Conservation (phyloP, 208 protist species). For the Leishmania tropica region DNA sequence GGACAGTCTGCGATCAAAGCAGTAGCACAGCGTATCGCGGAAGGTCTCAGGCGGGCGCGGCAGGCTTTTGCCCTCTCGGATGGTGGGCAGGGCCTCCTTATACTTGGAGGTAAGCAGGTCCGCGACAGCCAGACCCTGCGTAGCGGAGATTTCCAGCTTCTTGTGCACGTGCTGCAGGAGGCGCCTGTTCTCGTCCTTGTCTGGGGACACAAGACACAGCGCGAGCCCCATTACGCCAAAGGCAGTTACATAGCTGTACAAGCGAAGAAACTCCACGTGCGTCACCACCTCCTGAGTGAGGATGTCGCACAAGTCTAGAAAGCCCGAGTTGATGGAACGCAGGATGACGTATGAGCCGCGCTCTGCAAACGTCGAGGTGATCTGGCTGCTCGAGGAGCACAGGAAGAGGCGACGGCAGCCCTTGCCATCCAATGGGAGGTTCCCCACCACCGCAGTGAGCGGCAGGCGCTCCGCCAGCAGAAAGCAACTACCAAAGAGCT, state of each 20-base stretch:
- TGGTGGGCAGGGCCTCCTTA: constrained; percentile 37
- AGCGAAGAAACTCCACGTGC: constrained; percentile 83
- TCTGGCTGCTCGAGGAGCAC: constrained; percentile 45
- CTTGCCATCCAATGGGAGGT: constrained; percentile 43
- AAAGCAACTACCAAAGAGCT: constrained; percentile 69
- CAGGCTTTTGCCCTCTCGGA: constrained; percentile 26
- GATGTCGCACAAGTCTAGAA: constrained; percentile 75
- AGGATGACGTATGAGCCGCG: constrained; percentile 61
- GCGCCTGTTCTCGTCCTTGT: constrained; percentile 52
- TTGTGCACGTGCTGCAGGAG: constrained; percentile 58
- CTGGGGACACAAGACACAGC: constrained; percentile 55
- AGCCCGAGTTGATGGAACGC: constrained; percentile 64
- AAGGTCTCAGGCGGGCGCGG: constrained; percentile 47
- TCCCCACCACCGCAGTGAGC: constrained; percentile 33
- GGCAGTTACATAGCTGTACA: constrained; percentile 66
- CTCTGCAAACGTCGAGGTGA: constrained; percentile 74
- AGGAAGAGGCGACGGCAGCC: constrained; percentile 63
- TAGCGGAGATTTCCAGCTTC: constrained; percentile 66
- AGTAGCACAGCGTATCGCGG: constrained; percentile 48
- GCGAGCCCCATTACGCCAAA: constrained; percentile 65
- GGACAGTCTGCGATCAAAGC: constrained; percentile 49
- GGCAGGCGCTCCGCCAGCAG: constrained; percentile 52
- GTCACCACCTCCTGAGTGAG: constrained; percentile 74
- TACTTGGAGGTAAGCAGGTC: constrained; percentile 77
- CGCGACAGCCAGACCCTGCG: constrained; percentile 59